Conservation (phyloP, 257 asterid species). For the Fraxinus cuspidata region DNA sequence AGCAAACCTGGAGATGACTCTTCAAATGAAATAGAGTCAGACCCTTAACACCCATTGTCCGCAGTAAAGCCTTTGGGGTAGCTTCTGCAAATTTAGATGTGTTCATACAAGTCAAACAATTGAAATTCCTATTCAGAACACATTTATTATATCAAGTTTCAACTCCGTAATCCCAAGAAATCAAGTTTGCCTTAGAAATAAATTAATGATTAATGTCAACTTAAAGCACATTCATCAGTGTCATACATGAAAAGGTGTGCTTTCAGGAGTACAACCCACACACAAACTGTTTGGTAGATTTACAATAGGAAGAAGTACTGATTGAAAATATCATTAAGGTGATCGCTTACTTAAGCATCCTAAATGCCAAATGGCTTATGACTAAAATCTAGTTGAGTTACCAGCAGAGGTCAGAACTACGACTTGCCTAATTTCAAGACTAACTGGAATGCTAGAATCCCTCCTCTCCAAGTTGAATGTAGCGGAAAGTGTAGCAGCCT, state of each 20-base stretch:
- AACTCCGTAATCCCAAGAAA: slow-evolving; percentile 4
- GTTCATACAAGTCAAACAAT: neutral
- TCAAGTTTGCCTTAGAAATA: neutral
- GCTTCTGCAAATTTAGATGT: slow-evolving; percentile 64
- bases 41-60: slow-evolving; percentile 93
- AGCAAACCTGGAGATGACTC: slow-evolving; percentile 78
- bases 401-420: neutral
- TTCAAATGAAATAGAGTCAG: slow-evolving; percentile 83
- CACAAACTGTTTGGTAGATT: neutral
- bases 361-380: neutral
- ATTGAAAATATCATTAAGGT: neutral
- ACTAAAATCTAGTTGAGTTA: neutral
- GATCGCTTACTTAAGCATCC: neutral
- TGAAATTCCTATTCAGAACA: neutral
- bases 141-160: slow-evolving; percentile 16
- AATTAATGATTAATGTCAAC: neutral
- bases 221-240: neutral
- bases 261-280: neutral
- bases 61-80: slow-evolving; percentile 84
- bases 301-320: neutral
- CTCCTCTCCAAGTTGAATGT: neutral
- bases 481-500: neutral
- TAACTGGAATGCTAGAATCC: neutral
- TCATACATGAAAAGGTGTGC: neutral
- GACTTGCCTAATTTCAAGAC: too few species aligned